phyloP scores from a whole-genome alignment of 371 early-diverging fungal species.

The Mucor velutinosus region DNA sequence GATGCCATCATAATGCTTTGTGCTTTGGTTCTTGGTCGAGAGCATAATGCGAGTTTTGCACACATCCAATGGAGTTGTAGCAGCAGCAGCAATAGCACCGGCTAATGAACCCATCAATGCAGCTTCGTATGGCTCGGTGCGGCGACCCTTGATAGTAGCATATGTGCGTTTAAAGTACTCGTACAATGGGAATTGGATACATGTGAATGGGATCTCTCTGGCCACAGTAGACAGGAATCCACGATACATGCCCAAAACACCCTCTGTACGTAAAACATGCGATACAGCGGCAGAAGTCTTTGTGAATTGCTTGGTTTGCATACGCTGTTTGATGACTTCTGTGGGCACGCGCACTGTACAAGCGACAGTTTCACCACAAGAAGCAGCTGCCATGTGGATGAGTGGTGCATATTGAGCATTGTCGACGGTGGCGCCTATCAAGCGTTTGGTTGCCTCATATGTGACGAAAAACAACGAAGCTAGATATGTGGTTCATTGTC shows the following conservation, averaged over 20 bases:
- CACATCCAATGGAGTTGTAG: constrained; percentile 94
- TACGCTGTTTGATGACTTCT: constrained; percentile 93
- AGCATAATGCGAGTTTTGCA: constrained; percentile 92
- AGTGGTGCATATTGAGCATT: constrained; percentile 59
- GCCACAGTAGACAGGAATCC: constrained; percentile 91
- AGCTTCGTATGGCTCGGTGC: constrained; percentile 78
- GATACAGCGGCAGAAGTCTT: constrained; percentile 63
- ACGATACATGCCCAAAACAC: constrained; percentile 87
- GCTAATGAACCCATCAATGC: constrained; percentile 87
- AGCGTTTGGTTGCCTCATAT: constrained; percentile 81
- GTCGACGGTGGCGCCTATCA: constrained; percentile 35
- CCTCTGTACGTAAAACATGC: constrained; percentile 70
- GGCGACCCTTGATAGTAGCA: constrained; percentile 45
- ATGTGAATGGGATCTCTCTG: constrained; percentile 93
- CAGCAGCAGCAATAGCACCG: constrained; percentile 89
- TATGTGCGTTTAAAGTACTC: constrained; percentile 81
- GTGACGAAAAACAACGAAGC: constrained; percentile 93
- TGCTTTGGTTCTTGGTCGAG: constrained; percentile 40
- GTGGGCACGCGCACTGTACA: constrained; percentile 95
- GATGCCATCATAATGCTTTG: constrained; percentile 71
- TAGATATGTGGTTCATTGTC: constrained; percentile 21
- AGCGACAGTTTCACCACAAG: constrained; percentile 92
- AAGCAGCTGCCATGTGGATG: constrained; percentile 89
- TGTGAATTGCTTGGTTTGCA: constrained; percentile 87
- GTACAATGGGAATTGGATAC: constrained; percentile 95